Percentiles rank a stretch among this genome's conserved stretches.
These are phyloP conservation scores for Calocybe gangraenosa DNA, from an alignment of 768 basidiomycete species.

Conservation along the genomic window DNA sequence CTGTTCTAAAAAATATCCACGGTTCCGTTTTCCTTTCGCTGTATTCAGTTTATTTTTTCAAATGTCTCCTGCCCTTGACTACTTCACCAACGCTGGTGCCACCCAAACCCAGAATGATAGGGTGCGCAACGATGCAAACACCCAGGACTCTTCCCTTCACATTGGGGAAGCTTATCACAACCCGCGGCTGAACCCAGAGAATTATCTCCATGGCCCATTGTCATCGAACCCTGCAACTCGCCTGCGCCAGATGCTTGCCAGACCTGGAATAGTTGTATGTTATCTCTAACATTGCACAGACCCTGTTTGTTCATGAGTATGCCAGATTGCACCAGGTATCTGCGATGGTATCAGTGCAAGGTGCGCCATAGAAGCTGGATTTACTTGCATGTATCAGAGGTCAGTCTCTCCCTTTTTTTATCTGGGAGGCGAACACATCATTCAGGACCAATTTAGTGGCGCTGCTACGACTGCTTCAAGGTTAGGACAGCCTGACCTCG, in stretches of 20 bases:
- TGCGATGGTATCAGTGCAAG: constrained; percentile 80
- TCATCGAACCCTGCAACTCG: constrained; percentile 68
- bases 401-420: constrained; percentile 14
- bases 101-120: constrained; percentile 6
- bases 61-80: constrained; percentile 21
- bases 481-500: constrained; percentile 74
- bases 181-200: constrained; percentile 62
- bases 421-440: neutral
- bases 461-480: constrained; percentile 80
- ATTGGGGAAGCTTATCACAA: constrained; percentile 49
- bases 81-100: constrained; percentile 13
- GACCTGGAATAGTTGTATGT: constrained; percentile 74
- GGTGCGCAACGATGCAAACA: neutral
- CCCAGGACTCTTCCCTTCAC: constrained; percentile 1
- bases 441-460: constrained; percentile 36
- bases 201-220: constrained; percentile 65
- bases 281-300: neutral
- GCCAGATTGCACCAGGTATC: constrained; percentile 70
- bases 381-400: constrained; percentile 76
- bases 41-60: too few species aligned
- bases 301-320: neutral
- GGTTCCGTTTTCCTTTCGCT: neutral
- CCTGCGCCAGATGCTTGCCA: constrained; percentile 62
- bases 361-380: constrained; percentile 77
- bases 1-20: neutral